Evolutionary conservation across 352 stramenopile genomes (phyloP).

Genomic region (Phytophthora hybrid): DNA sequence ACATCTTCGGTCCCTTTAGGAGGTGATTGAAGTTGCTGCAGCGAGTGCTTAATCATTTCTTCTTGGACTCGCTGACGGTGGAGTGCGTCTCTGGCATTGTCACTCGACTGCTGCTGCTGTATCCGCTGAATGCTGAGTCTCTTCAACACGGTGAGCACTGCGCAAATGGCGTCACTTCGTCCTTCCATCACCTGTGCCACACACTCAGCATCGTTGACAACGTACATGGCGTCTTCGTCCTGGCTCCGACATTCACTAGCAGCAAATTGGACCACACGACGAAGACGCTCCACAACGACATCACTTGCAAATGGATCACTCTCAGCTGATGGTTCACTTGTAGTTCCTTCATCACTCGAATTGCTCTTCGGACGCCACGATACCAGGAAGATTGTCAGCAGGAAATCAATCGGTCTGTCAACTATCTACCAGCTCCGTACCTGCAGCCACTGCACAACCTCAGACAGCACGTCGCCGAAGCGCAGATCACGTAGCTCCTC

Average conservation of each 20-base stretch:
- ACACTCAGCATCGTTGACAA: constrained; percentile 60
- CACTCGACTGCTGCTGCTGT: background rate
- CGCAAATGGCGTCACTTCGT: constrained; percentile 46
- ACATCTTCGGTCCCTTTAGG: background rate
- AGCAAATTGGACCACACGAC: constrained; percentile 50
- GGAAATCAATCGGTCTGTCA: background rate
- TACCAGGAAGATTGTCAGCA: constrained; percentile 4
- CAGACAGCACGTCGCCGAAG: constrained; percentile 62
- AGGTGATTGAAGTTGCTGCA: constrained; percentile 6
- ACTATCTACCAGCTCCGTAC: background rate
- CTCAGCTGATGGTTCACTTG: constrained; percentile 1
- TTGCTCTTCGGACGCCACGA: constrained; percentile 12
- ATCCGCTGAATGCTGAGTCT: constrained; percentile 34
- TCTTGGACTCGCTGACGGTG: constrained; percentile 10
- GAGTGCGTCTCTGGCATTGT: constrained; percentile 6
- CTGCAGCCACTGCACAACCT: constrained; percentile 57
- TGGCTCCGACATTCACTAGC: constrained; percentile 46
- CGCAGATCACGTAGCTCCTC: constrained; percentile 62
- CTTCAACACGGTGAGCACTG: constrained; percentile 57
- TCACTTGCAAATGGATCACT: constrained; percentile 6
- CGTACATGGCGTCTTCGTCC: constrained; percentile 55
- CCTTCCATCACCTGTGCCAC: constrained; percentile 47
- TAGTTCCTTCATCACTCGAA: background rate
- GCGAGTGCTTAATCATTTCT: constrained; percentile 17
- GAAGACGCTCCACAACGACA: constrained; percentile 29